Evolutionary conservation across 1,284 basidiomycete species (phyloP).

Genomic region (Xanthoconium separans): DNA sequence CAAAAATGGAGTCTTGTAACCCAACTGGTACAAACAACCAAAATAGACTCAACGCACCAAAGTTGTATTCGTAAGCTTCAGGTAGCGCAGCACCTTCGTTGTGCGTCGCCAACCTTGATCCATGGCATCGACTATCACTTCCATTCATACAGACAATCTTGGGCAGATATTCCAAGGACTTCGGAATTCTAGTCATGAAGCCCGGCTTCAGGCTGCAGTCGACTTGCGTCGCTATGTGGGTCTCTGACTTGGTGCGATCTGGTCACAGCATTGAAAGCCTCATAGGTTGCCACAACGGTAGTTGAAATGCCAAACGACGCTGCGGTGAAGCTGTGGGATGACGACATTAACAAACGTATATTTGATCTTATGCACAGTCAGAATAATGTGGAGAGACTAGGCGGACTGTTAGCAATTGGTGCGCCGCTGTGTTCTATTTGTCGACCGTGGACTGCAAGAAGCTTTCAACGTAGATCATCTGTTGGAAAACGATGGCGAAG

Average conservation of each 20-base stretch:
- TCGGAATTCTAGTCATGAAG: slow-evolving; percentile 60
- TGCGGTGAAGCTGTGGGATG: slow-evolving; percentile 78
- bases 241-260: slow-evolving; percentile 16
- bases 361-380: slow-evolving; percentile 85
- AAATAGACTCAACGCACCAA: slow-evolving; percentile 5
- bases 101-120: slow-evolving; percentile 8
- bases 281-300: slow-evolving; percentile 66
- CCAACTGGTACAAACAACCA: slow-evolving; percentile 31
- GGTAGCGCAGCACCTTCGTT: not conserved
- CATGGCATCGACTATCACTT: slow-evolving; percentile 59
- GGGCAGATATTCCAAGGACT: slow-evolving; percentile 65
- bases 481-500: slow-evolving; percentile 69
- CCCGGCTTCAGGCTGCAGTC: slow-evolving; percentile 60
- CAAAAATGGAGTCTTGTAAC: slow-evolving; percentile 15
- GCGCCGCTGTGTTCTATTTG: slow-evolving; percentile 25
- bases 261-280: slow-evolving; percentile 5
- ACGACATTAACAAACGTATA: slow-evolving; percentile 73
- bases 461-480: slow-evolving; percentile 54
- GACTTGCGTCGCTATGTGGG: slow-evolving; percentile 72
- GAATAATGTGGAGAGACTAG: slow-evolving; percentile 72
- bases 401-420: slow-evolving; percentile 84
- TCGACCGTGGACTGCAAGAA: slow-evolving; percentile 13
- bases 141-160: slow-evolving; percentile 58
- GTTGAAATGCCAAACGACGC: slow-evolving; percentile 78
- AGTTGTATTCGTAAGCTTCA: slow-evolving; percentile 7